Conservation (phyloP, 2,329 filamentous ascomycete genomes). For the Xylariaceae sp. region DNA sequence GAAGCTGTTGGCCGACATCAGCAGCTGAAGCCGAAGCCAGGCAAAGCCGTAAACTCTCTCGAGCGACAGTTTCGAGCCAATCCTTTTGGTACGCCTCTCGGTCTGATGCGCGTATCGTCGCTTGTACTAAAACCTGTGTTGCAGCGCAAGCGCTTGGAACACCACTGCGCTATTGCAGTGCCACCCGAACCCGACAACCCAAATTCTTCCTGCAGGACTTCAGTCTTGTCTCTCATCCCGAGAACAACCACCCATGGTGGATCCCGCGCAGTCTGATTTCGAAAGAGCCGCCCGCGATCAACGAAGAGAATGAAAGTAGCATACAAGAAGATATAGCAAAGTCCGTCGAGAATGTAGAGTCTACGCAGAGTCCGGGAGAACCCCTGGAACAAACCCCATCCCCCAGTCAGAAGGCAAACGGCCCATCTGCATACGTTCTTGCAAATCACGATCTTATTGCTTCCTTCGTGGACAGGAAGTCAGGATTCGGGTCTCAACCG, state of each 20-base stretch:
- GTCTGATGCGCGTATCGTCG: background rate
- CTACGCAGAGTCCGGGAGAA: no score
- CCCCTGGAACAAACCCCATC: no score
- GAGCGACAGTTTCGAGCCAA: conserved; percentile 58
- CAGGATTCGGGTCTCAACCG: background rate
- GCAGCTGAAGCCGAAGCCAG: conserved; percentile 32
- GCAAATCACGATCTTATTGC: conserved; percentile 29
- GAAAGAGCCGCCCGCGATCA: conserved; percentile 6
- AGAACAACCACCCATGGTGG: conserved; percentile 50
- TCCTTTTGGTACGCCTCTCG: conserved; percentile 51
- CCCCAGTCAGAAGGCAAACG: conserved; percentile 6
- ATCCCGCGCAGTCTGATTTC: conserved; percentile 43
- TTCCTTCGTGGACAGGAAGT: conserved; percentile 9
- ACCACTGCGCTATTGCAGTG: conserved; percentile 52
- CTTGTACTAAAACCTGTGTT: background rate
- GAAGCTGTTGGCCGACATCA: conserved; percentile 39
- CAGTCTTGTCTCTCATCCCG: conserved; percentile 50
- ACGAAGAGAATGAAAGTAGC: background rate
- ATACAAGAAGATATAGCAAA: background rate
- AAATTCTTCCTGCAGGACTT: conserved; percentile 62
- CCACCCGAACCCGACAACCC: conserved; percentile 49
- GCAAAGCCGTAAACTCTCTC: conserved; percentile 39
- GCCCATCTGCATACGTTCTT: conserved; percentile 27
- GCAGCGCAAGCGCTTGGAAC: conserved; percentile 59
- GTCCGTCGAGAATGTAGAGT: no score